Evolutionary conservation across 345 rosid species (phyloP), one percentile per base, ranked within the genome.

Genomic region (Populus tremula): DNA sequence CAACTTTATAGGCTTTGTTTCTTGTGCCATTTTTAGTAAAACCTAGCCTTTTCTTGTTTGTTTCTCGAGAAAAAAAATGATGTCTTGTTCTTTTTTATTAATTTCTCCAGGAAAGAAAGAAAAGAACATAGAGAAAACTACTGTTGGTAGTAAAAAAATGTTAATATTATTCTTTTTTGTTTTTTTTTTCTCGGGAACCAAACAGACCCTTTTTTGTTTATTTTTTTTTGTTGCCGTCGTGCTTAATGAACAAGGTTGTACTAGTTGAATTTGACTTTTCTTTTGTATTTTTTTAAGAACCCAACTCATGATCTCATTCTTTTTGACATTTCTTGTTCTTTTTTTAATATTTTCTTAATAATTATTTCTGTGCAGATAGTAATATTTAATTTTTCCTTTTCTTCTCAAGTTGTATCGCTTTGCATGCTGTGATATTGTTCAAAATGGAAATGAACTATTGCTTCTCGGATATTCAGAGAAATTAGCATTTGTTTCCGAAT

Each of bases 11-110:
- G 33, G 16, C 11, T 71, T 35, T 36, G 54, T 71, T 65, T 8
- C 2, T 20, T 20, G 13, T 21, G 2, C 29, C 27, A 7, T 64
- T 75, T 41, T 68, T 25, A 14, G 66, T 36, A 62, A 80, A 79
- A 70, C 75, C 75, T 69, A 75, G 50, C 36, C 17, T 69, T 70
- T 70, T 36, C 56, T 50, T 49, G 72, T 56, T 62, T 70, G 67
- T 69, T 69, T 74, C 59, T 27, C 54, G 73, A 50, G 67, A 67
- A 31, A 72, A 72, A 38, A 49, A 5, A 17, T 18, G 20, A 18
- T 18, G 0, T 50, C 56, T 50, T 50, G 56, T 6, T 17, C 9
- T 6, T 18, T 18, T 50, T 50, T 18, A 17, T 50, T 50, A 50
- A 50, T 50, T 18, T 50, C 8, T 50, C 0, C 47, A 10, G 47